Base-by-base conservation (phyloP, 2,329 filamentous ascomycete species). In the Aureobasidium namibiae region DNA sequence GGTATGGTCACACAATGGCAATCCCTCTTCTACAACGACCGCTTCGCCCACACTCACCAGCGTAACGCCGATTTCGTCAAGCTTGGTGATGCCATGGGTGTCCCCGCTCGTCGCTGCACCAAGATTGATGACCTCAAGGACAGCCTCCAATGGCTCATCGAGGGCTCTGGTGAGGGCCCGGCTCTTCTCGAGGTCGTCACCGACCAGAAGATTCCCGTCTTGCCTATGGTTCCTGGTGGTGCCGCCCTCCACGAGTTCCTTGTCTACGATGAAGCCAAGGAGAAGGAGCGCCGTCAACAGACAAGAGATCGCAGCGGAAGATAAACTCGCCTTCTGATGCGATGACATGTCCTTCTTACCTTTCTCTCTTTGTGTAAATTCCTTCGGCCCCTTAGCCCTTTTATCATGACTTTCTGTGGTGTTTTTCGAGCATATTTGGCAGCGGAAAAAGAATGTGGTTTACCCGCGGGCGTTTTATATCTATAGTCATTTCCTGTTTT, bases 1-100 rank as follows among this genome's bases (percentile, higher is more conserved):
- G 92, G 92, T 57, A 97, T 97, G 92, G 92, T 97, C 44, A 96
- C 92, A 1, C 92, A 96, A 77, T 97, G 92, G 92, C 92, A 97
- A 76, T 92, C 90, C 68, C 84, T 97, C 65, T 97, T 97, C 78
- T 97, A 95, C 78, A 88, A 96, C 74, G 91, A 96, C 71, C 86
- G 92, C 67, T 97, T 86, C 73, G 82, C 90, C 36, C 92, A 96
- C 73, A 96, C 92, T 0, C 92, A 97, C 74, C 92, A 96, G 77
- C 81, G 84, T 71, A 97, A 97, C 75, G 91, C 92, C n/a, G 86
- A 96, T 72, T 97, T 97, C 72, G 89, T 92, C 75, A 96, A 94
- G 78, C 80, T 97, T 48, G 85, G 90, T 34, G 89, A 96, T 64
- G 87, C 92, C 23, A 97, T 97, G 92, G 85, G 87, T 63, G 82